A percentile compares a stretch with the other conserved stretches of the same genome.
These are phyloP conservation scores for Bidens hawaiensis DNA, from an alignment of 140 eudicot genomes.

Conservation along the genomic window DNA sequence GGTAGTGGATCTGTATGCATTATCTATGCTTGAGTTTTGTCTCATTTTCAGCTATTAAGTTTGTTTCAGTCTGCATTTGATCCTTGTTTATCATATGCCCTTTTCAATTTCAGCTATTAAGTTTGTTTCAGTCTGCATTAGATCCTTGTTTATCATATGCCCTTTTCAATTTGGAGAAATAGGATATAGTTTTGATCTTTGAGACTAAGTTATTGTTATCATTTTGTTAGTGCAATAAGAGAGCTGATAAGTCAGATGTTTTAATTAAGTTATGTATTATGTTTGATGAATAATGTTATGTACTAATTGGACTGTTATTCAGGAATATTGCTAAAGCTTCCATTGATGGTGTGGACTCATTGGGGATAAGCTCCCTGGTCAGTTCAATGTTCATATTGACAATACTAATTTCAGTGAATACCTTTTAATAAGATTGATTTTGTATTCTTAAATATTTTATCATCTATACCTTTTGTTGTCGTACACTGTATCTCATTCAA, in stretches of 20 bases:
- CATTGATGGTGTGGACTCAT: conserved; percentile 43
- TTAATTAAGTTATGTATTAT: neutral
- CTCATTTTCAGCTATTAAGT: neutral
- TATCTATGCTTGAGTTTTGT: neutral
- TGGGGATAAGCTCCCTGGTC: conserved; percentile 46
- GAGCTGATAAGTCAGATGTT: conserved; percentile 2
- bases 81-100: neutral
- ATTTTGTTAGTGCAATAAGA: neutral
- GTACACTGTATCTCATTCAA: conserved; percentile 25
- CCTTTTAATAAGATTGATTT: neutral
- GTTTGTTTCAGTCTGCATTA: conserved; percentile 11
- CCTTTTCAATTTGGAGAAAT: neutral
- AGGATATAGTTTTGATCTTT: neutral
- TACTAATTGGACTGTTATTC: conserved; percentile 23
- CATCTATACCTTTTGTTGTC: neutral
- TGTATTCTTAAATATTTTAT: conserved; percentile 5
- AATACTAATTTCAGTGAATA: neutral
- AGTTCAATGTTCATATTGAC: conserved; percentile 24
- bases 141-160: conserved; percentile 7
- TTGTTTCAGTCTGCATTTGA: conserved; percentile 8
- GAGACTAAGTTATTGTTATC: neutral
- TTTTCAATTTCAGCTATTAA: neutral
- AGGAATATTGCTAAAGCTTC: conserved; percentile 42
- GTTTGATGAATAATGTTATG: neutral
- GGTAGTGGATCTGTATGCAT: neutral